Evolutionary conservation across 495 filamentous ascomycete species (phyloP), one percentile per base, ranked within the genome.

Genomic region (Baudoinia panamericana): DNA sequence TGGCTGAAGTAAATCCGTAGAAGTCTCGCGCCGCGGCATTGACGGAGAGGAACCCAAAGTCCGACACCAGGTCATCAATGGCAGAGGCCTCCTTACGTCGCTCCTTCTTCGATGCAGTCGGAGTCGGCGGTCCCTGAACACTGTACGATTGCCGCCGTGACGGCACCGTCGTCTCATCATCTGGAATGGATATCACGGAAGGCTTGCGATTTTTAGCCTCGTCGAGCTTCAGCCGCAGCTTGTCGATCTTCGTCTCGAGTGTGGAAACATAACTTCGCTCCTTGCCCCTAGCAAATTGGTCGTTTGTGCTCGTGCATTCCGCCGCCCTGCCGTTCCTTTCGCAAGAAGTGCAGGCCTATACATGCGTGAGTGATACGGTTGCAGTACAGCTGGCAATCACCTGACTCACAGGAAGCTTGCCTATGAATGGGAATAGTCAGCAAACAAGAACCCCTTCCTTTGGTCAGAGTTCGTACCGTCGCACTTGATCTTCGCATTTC

Each of bases 231-330:
- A 72, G 78, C 56, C 90, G 81, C 11, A 96, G 71, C 61, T 76
- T 84, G 55, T 94, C 87, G 46, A 88, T 76, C 38, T 80, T 79
- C 4, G 80, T 74, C 59, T 96, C 88, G 18, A 96, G 68, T 2
- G 86, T 88, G 5, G 86, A 84, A 21, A 94, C 85, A 64, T 94
- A 96, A 58, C 84, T 94, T 51, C 87, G 69, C 56, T 96, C 88
- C 61, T 93, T 94, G 19, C 88, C 88, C 41, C 81, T 73, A 11
- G 87, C 85, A 58, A 94, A 93, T 58, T 93, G 82, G 54, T 94
- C 88, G 44, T 83, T 93, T 2, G 86, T 83, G 26, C 83, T 82
- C n/a, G 85, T 88, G 57, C 88, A 96, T 46, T 84, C 82, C 48
- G 68, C 72, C 29, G 76, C 74, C 39, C 79, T 80, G 28, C 82